phyloP scores from a whole-genome alignment of 805 yeast genomes.

The Lipomyces starkeyi region DNA sequence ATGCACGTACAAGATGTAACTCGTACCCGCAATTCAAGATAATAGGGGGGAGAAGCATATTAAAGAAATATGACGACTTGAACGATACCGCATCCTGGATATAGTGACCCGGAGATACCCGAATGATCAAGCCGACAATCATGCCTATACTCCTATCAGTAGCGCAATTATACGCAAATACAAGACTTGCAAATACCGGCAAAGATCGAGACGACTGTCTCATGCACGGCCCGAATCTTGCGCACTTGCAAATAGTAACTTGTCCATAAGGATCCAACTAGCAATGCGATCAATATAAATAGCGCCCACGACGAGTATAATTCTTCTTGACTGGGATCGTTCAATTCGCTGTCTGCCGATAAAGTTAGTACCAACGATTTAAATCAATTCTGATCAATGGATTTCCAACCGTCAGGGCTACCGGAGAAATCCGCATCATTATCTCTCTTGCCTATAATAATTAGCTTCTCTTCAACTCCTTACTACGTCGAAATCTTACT shows the following conservation, averaged over 20 bases:
- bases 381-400: not conserved
- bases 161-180: not conserved
- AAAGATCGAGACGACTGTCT: conserved; percentile 92
- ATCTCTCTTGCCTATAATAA: conserved; percentile 26
- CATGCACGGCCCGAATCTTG: conserved; percentile 94
- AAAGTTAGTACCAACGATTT: not conserved
- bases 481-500: not conserved
- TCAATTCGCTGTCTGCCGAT: conserved; percentile 17
- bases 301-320: conserved; percentile 97
- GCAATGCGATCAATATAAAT: conserved; percentile 77
- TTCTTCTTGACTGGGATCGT: conserved; percentile 88
- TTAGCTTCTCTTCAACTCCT: not conserved
- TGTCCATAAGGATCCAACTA: conserved; percentile 93
- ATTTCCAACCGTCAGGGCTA: conserved; percentile 27
- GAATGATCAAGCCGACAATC: conserved; percentile 85
- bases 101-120: conserved; percentile 94
- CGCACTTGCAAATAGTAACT: conserved; percentile 90
- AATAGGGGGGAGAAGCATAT: conserved; percentile 92
- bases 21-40: conserved; percentile 96
- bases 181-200: conserved; percentile 73
- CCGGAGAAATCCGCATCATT: conserved; percentile 34
- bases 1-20: conserved; percentile 60
- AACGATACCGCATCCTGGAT: conserved; percentile 97
- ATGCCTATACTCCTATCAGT: conserved; percentile 29
- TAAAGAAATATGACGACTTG: conserved; percentile 92